Conservation (phyloP, 352 stramenopile species). For the Globisporangium spiculum region DNA sequence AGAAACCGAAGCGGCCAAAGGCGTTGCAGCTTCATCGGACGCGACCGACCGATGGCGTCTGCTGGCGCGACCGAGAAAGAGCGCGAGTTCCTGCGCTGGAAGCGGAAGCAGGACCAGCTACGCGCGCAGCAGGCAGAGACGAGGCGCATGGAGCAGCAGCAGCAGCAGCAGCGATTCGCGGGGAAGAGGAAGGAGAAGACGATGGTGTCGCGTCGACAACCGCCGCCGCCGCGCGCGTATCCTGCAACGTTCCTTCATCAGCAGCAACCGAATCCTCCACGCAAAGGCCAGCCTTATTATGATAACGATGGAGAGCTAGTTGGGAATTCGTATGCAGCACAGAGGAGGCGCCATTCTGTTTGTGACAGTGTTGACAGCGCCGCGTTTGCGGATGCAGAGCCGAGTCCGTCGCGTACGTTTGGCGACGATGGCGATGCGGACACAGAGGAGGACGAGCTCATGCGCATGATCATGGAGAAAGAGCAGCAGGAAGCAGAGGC, state of each 20-base stretch:
- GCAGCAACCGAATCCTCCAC: not conserved
- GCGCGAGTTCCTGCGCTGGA: slow-evolving; percentile 24
- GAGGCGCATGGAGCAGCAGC: not conserved
- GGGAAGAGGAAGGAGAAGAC: not conserved
- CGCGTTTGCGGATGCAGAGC: slow-evolving; percentile 11
- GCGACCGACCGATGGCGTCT: slow-evolving; percentile 8
- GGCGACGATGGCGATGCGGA: not conserved
- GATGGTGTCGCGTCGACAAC: not conserved
- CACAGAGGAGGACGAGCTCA: slow-evolving; percentile 42
- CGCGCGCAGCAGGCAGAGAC: slow-evolving; percentile 2
- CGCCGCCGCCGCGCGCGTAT: not conserved
- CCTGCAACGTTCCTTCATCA: not conserved
- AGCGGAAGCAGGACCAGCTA: slow-evolving; percentile 19
- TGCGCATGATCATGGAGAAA: slow-evolving; percentile 33
- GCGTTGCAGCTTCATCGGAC: not conserved
- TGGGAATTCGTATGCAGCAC: not conserved
- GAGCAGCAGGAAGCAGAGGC: slow-evolving; percentile 26
- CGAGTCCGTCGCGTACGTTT: slow-evolving; percentile 10
- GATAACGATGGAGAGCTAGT: not conserved
- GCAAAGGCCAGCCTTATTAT: not conserved
- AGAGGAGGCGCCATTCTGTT: not conserved
- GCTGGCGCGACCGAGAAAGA: slow-evolving; percentile 11
- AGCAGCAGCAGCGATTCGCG: slow-evolving; percentile 4
- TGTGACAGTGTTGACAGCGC: not conserved
- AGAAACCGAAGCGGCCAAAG: not conserved